A percentile compares a stretch with the other conserved stretches of the same genome.
Conservation (phyloP, 257 asterid genomes). For the Solanum clarkiae region DNA sequence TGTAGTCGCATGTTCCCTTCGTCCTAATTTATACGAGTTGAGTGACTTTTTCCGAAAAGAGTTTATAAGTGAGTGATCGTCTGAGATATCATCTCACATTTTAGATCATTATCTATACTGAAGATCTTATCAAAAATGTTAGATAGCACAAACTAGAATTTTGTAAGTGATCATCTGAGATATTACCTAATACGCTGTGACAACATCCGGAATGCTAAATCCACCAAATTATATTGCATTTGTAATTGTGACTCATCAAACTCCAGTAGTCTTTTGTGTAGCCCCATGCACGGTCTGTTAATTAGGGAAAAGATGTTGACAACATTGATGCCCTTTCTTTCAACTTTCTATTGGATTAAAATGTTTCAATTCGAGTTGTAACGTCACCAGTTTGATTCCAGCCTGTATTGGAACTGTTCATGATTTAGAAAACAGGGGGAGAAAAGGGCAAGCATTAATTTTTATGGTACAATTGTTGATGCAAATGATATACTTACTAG, state of each 20-base stretch:
- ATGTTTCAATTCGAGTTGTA: neutral
- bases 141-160: too few relatives aligned
- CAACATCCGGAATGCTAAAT: neutral
- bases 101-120: neutral
- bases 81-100: too few relatives aligned
- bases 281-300: neutral
- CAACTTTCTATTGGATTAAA: neutral
- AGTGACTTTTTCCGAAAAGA: too few relatives aligned
- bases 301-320: neutral
- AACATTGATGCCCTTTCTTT: neutral
- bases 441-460: neutral
- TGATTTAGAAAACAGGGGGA: neutral
- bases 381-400: neutral
- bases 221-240: neutral
- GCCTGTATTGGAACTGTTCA: neutral
- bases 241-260: neutral
- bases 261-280: neutral
- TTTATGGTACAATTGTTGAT: neutral
- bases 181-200: too few relatives aligned
- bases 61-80: too few relatives aligned
- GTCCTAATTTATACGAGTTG: too few relatives aligned
- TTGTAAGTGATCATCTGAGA: too few relatives aligned
- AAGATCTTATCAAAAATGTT: too few relatives aligned
- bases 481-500: neutral
- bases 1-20: too few relatives aligned